Evolutionary conservation across 208 protist genomes (phyloP).

Genomic region (Trypanosoma mega): DNA sequence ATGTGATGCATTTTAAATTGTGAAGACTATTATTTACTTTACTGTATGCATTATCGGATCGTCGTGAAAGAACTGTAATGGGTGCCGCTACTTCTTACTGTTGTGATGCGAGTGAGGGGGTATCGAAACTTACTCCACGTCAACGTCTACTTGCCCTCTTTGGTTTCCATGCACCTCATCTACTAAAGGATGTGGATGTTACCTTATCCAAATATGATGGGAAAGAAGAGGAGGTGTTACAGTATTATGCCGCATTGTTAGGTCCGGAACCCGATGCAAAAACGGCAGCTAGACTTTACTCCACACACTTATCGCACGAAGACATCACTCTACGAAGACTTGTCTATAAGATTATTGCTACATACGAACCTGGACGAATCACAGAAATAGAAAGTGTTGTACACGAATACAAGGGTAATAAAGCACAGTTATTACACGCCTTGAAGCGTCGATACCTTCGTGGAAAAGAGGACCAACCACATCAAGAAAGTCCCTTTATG

Average conservation of each 20-base stretch:
- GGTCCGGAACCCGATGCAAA: background rate
- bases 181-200: background rate
- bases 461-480: no score
- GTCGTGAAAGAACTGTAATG: background rate
- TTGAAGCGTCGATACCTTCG: no score
- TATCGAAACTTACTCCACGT: background rate
- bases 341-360: background rate
- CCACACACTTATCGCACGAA: conserved; percentile 1
- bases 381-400: conserved; percentile 8
- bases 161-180: background rate
- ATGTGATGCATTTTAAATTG: no score
- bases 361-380: background rate
- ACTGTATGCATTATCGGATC: no score
- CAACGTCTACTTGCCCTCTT: conserved; percentile 3
- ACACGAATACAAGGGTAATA: no score
- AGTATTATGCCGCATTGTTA: background rate
- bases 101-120: background rate
- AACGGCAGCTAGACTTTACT: background rate
- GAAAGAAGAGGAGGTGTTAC: background rate
- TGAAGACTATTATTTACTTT: no score
- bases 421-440: no score
- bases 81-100: background rate
- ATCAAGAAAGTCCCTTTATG: no score
- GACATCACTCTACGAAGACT: background rate
- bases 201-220: background rate